Evolutionary conservation across 2,329 filamentous ascomycete genomes (phyloP).

Genomic region (Coniella lustricola): DNA sequence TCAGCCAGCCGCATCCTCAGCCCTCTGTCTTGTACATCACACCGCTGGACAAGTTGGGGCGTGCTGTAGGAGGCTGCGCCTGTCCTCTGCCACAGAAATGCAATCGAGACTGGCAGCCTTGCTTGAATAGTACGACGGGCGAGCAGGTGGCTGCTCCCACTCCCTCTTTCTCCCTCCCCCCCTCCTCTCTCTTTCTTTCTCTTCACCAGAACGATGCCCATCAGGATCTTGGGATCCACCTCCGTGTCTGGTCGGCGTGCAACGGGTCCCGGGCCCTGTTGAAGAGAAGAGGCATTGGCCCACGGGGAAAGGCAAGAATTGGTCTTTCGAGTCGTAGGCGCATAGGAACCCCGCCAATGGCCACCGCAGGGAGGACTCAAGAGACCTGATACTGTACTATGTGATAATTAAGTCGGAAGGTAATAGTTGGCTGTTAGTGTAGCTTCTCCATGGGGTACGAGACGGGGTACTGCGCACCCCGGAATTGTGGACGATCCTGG

Average conservation of each 20-base stretch:
- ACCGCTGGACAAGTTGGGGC: background rate
- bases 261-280: too few relatives aligned
- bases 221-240: too few relatives aligned
- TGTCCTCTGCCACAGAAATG: background rate
- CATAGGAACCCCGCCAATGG: background rate
- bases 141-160: background rate
- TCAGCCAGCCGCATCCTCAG: background rate
- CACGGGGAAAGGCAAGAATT: background rate
- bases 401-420: too few relatives aligned
- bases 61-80: background rate
- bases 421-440: background rate
- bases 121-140: background rate
- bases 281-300: too few relatives aligned
- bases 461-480: constrained; percentile 9
- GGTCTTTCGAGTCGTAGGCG: background rate
- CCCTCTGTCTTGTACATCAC: background rate
- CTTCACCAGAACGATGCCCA: too few relatives aligned
- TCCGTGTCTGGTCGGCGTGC: too few relatives aligned
- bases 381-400: too few relatives aligned
- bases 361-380: background rate
- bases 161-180: background rate
- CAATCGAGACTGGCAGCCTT: background rate
- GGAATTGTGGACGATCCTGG: constrained; percentile 14
- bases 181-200: too few relatives aligned
- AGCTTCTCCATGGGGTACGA: constrained; percentile 2